Percentiles rank a stretch among this genome's conserved stretches.
Evolutionary conservation across 2,329 filamentous ascomycete species (phyloP).

Genomic region (Aspergillus sp.): DNA sequence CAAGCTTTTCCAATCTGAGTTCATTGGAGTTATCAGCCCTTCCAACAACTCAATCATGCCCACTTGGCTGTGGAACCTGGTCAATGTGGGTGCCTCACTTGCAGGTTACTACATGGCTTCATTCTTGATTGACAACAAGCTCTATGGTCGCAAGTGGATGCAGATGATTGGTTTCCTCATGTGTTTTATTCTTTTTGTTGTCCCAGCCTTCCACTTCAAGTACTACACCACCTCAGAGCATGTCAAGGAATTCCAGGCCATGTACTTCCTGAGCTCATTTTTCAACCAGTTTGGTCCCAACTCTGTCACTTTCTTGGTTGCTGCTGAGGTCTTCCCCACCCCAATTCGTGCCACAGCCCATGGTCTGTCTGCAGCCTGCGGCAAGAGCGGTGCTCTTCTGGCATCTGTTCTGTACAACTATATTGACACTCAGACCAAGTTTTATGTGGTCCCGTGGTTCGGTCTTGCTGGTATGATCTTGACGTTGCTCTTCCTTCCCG

Average conservation of each 20-base stretch:
- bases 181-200: slow-evolving; percentile 86
- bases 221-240: slow-evolving; percentile 67
- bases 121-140: slow-evolving; percentile 87
- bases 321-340: slow-evolving; percentile 92
- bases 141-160: slow-evolving; percentile 95
- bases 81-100: slow-evolving; percentile 82
- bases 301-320: slow-evolving; percentile 90
- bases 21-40: slow-evolving; percentile 73
- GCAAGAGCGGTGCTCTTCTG: slow-evolving; percentile 79
- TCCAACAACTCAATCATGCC: slow-evolving; percentile 66
- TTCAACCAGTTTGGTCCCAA: slow-evolving; percentile 99
- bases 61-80: slow-evolving; percentile 83
- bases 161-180: slow-evolving; percentile 88
- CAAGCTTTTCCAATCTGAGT: slow-evolving; percentile 91
- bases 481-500: slow-evolving; percentile 81
- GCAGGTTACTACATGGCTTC: slow-evolving; percentile 84
- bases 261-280: slow-evolving; percentile 97
- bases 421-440: slow-evolving; percentile 74
- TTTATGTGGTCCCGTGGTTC: slow-evolving; percentile 92
- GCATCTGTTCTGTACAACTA: slow-evolving; percentile 92
- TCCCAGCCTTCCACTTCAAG: slow-evolving; percentile 79
- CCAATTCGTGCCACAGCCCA: slow-evolving; percentile 88
- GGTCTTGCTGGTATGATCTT: slow-evolving; percentile 78
- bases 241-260: slow-evolving; percentile 86
- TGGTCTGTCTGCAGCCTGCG: slow-evolving; percentile 84